Percentiles rank a stretch among this genome's conserved stretches.
Conservation (phyloP, 768 basidiomycete species). For the Kwoniella europaea region DNA sequence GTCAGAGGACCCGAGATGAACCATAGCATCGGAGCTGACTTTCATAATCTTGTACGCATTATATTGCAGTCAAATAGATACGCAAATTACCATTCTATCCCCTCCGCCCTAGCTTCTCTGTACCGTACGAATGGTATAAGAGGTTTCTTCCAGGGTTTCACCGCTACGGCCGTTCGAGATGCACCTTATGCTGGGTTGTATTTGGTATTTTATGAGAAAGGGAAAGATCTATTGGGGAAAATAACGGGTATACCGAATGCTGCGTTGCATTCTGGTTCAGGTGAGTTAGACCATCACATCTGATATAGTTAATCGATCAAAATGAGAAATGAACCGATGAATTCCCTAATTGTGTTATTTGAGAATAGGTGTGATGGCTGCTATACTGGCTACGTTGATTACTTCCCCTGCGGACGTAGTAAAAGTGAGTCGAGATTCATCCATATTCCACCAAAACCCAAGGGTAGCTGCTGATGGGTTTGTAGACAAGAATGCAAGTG, state of each 20-base stretch:
- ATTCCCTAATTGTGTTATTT: background rate
- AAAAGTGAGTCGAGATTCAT: constrained; percentile 66
- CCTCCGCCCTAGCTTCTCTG: constrained; percentile 50
- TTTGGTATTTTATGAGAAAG: constrained; percentile 81
- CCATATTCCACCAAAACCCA: too few relatives aligned
- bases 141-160: constrained; percentile 81
- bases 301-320: too few relatives aligned
- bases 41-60: too few relatives aligned
- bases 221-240: constrained; percentile 67
- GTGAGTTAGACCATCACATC: constrained; percentile 20
- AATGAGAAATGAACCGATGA: too few relatives aligned
- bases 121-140: constrained; percentile 65
- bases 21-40: background rate
- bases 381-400: constrained; percentile 77
- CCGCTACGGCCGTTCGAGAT: constrained; percentile 87
- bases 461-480: too few relatives aligned
- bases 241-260: constrained; percentile 48
- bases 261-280: constrained; percentile 55
- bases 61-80: constrained; percentile 52
- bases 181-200: constrained; percentile 93
- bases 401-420: constrained; percentile 95
- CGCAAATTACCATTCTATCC: constrained; percentile 48
- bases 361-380: constrained; percentile 74
- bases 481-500: constrained; percentile 88
- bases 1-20: too few relatives aligned